A percentile compares a stretch with the other conserved stretches of the same genome.
These are phyloP conservation scores for Physaria fendleri DNA, from an alignment of 345 rosid species.

Conservation along the genomic window DNA sequence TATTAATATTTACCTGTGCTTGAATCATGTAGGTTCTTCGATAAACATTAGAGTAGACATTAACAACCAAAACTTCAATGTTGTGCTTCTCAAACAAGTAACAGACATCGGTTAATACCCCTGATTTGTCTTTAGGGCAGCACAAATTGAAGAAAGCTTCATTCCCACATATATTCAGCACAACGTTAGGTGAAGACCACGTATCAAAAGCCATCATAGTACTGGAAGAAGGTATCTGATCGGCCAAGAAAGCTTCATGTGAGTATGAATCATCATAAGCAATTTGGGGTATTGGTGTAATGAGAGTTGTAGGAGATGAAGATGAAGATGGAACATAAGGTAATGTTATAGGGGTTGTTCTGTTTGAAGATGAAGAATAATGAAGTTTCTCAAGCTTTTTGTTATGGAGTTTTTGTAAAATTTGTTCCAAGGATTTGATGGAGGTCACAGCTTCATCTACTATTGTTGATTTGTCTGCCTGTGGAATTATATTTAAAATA, in stretches of 20 bases:
- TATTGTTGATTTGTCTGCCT: constrained; percentile 70
- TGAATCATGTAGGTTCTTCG: constrained; percentile 51
- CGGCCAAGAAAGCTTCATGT: constrained; percentile 49
- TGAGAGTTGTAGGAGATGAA: constrained; percentile 23
- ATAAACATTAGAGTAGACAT: constrained; percentile 36
- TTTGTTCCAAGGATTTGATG: constrained; percentile 40
- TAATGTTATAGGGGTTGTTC: constrained; percentile 12
- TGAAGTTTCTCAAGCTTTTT: constrained; percentile 48
- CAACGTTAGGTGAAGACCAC: constrained; percentile 56
- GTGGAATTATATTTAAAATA: constrained; percentile 3
- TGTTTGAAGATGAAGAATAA: constrained; percentile 18
- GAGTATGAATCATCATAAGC: too few relatives aligned
- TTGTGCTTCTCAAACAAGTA: constrained; percentile 52
- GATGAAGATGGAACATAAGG: constrained; percentile 31
- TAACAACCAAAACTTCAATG: constrained; percentile 48
- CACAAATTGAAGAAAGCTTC: constrained; percentile 58
- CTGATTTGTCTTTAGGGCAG: constrained; percentile 34
- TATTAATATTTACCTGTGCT: too few relatives aligned
- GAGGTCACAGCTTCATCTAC: constrained; percentile 61
- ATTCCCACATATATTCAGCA: constrained; percentile 50
- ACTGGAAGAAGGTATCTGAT: constrained; percentile 33
- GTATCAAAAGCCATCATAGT: constrained; percentile 36
- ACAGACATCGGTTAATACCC: constrained; percentile 46
- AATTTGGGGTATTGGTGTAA: too few relatives aligned
- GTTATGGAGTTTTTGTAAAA: constrained; percentile 37